Evolutionary conservation across 1,284 basidiomycete species (phyloP), one percentile per base, ranked within the genome.

Genomic region (Malassezia vespertilionis): DNA sequence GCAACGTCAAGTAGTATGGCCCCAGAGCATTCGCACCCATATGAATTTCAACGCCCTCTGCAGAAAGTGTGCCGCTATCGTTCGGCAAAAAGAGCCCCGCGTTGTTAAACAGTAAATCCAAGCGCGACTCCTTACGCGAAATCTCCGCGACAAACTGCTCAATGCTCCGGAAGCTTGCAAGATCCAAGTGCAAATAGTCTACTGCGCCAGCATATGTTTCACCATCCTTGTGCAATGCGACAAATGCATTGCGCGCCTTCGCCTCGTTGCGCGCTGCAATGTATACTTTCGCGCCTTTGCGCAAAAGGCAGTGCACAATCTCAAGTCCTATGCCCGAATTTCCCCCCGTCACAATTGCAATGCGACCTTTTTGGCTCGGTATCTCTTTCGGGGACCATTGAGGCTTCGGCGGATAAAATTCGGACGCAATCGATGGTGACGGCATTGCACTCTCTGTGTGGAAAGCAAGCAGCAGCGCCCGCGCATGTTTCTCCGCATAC

Each of bases 291-390:
- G 57, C 54, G 4, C 53, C 52, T 8, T 57, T 56, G 5, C 44
- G 40, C 14, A 58, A 30, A 18, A 66, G 54, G 23, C 58, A 54
- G 0, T 50, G 54, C 1, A 58, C 41, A 2, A 56, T 62, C 33
- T 63, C 60, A 32, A 54, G 57, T 2, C 63, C 62, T n/a, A 63
- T 62, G 0, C 63, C 64, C 9, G 57, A 53, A 5, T 59, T 63
- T n/a, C 59, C 63, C 2, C 65, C 65, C 6, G 63, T 67, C 12
- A 67, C 44, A 36, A 67, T 34, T 8, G 52, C 54, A n/a, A 67
- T 52, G 6, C 35, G 35, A 1, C 47, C 47, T 6, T 17, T 39
- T 14, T 44, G 47, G 8, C 28, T 15, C 1, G 47, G 47, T 11
- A 50, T 33, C 12, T 50, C 23, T 2, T 50, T 32, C 5, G 36